Base-by-base conservation (phyloP, 331 rosid species). In the Rhamnella rubrinervis region DNA sequence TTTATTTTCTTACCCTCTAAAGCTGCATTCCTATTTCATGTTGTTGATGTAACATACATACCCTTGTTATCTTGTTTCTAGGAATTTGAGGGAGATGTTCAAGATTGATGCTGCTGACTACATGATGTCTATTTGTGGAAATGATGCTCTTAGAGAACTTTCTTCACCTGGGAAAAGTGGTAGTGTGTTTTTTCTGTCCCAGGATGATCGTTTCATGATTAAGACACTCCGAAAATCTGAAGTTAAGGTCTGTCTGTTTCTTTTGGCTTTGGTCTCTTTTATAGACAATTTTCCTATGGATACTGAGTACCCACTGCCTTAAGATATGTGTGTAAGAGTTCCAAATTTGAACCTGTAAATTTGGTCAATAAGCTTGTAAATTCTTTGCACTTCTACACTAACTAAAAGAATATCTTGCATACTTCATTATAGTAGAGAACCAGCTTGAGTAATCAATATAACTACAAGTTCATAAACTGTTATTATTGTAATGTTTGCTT, bases 131-230 rank as follows among this genome's bases (percentile, higher is more conserved):
- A 91, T 95, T 73, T 95, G 99, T 62, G 99, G 99, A 75, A 95
- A 91, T 80, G 99, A 95, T 82, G 89, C 99, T 71, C 87, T 95
- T 38, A 87, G 99, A 75, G 97, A 95, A 76, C 90, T 95, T 60
- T 91, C 97, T 80, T 91, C 97, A 77, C 96, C 99, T 37, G 99
- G 99, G 78, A 95, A 95, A 84, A 95, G 99, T 78, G 99, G 99
- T 14, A 95, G 99, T 59, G 97, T 95, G 76, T 95, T 95, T 80
- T 95, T 95, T 83, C 76, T 91, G 71, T 95, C 99, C 72, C 99
- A 95, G 71, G 99, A 95, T 80, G 99, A 95, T 71, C 96, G 93
- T 57, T 95, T 95, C 86, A 95, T 95, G 93, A 91, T 95, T 77
- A 95, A 95, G 87, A 95, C 99, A 23, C 89, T 95, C 65, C 84